Evolutionary conservation across 2,329 filamentous ascomycete species (phyloP), one percentile per base, ranked within the genome.

Genomic region (Ascochyta pisi): DNA sequence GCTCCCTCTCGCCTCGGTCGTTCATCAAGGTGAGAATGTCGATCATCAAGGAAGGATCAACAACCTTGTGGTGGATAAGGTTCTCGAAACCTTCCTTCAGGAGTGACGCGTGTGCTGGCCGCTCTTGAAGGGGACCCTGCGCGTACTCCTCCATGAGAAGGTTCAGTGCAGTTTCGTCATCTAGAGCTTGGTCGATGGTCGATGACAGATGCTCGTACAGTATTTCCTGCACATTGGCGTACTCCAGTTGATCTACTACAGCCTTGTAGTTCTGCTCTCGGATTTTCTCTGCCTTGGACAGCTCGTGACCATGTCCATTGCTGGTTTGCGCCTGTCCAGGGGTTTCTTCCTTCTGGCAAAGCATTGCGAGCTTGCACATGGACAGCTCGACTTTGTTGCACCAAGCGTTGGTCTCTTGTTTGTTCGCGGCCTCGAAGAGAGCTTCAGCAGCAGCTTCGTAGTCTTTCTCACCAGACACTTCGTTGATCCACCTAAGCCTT

Each of bases 401-500:
- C 94, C 94, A 98, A 4, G 95, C 78, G 65, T 93, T 89, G 48
- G 86, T 84, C 73, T 97, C 93, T 50, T 86, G 85, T 45, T 83
- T 82, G 19, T 88, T 79, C 0, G 91, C 92, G 19, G 93, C 82
- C 7, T 85, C 80, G 39, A 90, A 80, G 42, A 99, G 82, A 0
- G 88, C 89, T 38, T 86, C 79, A 5, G 89, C 88, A 10, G 94
- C 93, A 52, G 86, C 84, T 12, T 85, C 81, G 60, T 92, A 92
- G 66, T 96, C 87, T 55, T 87, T 83, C 70, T 95, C 90, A 23
- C 85, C 83, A 57, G 87, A 82, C 7, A 98, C 84, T 71, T 98
- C 93, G 72, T 99, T 96, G 78, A 99, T 96, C 95, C 95, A 99
- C 44, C 89, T 88, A 40, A 99, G 82, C 66, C 91, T 91, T 26